Evolutionary conservation across 352 stramenopile genomes (phyloP).

Genomic region (Blastocystis sp.): DNA sequence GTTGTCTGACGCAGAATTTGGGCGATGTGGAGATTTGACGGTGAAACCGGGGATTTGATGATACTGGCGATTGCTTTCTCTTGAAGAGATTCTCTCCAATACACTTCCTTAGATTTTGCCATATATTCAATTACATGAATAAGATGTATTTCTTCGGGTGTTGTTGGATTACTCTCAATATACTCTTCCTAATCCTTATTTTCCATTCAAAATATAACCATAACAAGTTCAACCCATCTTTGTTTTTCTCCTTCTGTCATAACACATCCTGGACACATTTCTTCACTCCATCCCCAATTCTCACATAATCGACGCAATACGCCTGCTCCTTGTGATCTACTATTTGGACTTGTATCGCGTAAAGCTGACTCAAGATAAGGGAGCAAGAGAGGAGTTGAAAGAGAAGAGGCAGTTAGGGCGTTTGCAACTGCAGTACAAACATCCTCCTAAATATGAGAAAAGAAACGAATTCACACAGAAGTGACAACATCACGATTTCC

Average conservation of each 20-base stretch:
- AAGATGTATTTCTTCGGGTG: too few relatives aligned
- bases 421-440: conserved; percentile 10
- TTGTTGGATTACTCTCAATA: not conserved
- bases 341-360: conserved; percentile 8
- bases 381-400: conserved; percentile 1
- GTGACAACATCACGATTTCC: conserved; percentile 32
- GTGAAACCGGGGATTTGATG: not conserved
- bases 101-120: not conserved
- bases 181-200: not conserved
- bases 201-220: not conserved
- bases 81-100: not conserved
- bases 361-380: conserved; percentile 37
- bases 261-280: not conserved
- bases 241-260: conserved; percentile 30
- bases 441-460: not conserved
- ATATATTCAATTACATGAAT: too few relatives aligned
- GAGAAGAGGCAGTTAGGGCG: not conserved
- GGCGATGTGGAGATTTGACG: not conserved
- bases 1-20: not conserved
- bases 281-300: not conserved
- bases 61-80: not conserved
- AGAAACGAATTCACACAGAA: not conserved
- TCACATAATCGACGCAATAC: not conserved
- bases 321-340: not conserved
- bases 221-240: not conserved